phyloP scores from a whole-genome alignment of 225 moss, liverwort and hornwort species.

The Bryum argenteum region DNA sequence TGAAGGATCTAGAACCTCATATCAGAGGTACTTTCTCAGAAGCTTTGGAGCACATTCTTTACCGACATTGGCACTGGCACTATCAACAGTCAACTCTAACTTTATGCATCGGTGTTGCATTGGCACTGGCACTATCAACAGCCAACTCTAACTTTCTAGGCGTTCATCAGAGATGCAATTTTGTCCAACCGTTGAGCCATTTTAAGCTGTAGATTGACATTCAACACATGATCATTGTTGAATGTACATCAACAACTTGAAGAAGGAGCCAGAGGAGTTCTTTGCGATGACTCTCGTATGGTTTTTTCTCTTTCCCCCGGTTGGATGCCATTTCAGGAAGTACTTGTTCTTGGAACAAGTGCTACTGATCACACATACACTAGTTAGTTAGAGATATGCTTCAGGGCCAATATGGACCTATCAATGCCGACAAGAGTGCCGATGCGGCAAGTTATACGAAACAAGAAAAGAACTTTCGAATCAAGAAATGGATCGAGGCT shows the following conservation, averaged over 20 bases:
- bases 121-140: no score
- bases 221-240: slow-evolving; percentile 12
- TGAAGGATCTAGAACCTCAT: slow-evolving; percentile 66
- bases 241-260: slow-evolving; percentile 88
- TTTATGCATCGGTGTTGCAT: no score
- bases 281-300: slow-evolving; percentile 84
- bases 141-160: not conserved
- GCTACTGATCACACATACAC: no score
- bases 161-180: not conserved
- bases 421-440: no score
- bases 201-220: not conserved
- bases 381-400: no score
- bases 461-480: no score
- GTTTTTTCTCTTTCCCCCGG: not conserved
- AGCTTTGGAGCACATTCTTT: slow-evolving; percentile 6
- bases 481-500: no score
- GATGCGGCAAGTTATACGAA: no score
- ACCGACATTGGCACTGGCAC: not conserved
- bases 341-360: not conserved
- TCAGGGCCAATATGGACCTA: no score
- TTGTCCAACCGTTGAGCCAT: slow-evolving; percentile 6
- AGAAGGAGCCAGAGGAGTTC: slow-evolving; percentile 76
- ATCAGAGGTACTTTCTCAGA: slow-evolving; percentile 65
- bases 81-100: no score
- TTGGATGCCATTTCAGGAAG: slow-evolving; percentile 1